Evolutionary conservation across 495 filamentous ascomycete species (phyloP), one percentile per base, ranked within the genome.

Genomic region (Melanomma pulvis-pyrius): DNA sequence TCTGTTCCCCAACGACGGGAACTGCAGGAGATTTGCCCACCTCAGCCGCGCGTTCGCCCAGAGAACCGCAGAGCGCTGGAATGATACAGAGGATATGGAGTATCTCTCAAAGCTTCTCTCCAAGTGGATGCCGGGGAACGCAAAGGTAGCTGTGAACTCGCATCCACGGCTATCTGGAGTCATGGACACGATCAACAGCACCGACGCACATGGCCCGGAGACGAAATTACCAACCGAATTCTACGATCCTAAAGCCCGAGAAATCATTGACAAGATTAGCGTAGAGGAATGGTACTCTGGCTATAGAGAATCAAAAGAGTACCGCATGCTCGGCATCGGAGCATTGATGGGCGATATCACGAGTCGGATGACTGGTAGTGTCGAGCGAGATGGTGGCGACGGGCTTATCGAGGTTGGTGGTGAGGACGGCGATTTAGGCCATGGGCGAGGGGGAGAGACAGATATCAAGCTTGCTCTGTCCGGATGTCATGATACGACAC

Each of bases 201-300:
- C 90, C 1, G 80, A 90, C 15, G 93, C 92, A 3, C 94, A 98
- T 77, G 93, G 92, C 0, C 84, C 88, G 0, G 82, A 82, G 15
- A 96, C 92, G 0, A 82, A 80, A 48, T 82, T 98, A 7, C 94
- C 94, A 0, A 76, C 78, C 15, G 90, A 92, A 54, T 98, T 98
- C 76, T 98, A 98, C 75, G 92, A 97, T 70, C 72, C 80, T 30
- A 90, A 88, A 74, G 88, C 79, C 2, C 76, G 84, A 5, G 81
- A 79, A 1, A 87, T 92, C 51, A 84, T 97, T 58, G 89, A 97
- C 55, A 82, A 82, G 28, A 90, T 97, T 51, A 85, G 82, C 46
- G 87, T 91, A 1, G 94, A 98, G 68, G 96, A 98, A 78, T 98
- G 94, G 94, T 98, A 89, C 73, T 78, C 86, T 8, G 94, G 93